These are phyloP conservation scores for Schizochytrium sp. DNA, from an alignment of 108 stramenopile species.

Conservation along the genomic window DNA sequence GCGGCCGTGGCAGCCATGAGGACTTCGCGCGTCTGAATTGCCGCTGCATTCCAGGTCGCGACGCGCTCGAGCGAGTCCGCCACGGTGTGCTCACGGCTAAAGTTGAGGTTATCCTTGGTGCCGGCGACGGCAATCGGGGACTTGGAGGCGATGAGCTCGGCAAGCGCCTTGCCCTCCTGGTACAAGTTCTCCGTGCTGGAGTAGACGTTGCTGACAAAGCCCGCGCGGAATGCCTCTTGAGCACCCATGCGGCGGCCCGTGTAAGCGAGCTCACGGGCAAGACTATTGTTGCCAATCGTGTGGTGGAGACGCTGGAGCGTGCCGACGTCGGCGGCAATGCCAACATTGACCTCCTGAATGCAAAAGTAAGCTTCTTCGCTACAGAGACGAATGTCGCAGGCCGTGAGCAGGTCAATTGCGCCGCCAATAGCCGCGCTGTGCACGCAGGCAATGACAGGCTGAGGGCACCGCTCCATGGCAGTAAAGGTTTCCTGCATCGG, in stretches of 20 bases:
- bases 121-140: slow-evolving; percentile 46
- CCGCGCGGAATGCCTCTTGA: slow-evolving; percentile 2
- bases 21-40: slow-evolving; percentile 35
- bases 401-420: slow-evolving; percentile 43
- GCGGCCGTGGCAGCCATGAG: slow-evolving; percentile 27
- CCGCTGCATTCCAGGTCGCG: slow-evolving; percentile 41
- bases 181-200: slow-evolving; percentile 9
- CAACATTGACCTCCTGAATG: slow-evolving; percentile 46
- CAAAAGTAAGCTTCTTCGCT: slow-evolving; percentile 38
- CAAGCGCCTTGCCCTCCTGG: slow-evolving; percentile 19
- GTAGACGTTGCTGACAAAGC: slow-evolving; percentile 11
- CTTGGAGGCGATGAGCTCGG: slow-evolving; percentile 29
- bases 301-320: slow-evolving; percentile 49
- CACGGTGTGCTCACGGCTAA: slow-evolving; percentile 35
- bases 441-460: slow-evolving; percentile 46
- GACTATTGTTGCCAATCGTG: slow-evolving; percentile 40
- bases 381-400: slow-evolving; percentile 41
- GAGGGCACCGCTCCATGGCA: slow-evolving; percentile 35
- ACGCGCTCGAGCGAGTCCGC: slow-evolving; percentile 26
- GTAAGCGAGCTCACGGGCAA: slow-evolving; percentile 42
- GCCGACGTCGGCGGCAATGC: slow-evolving; percentile 51
- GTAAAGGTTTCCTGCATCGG: slow-evolving; percentile 43
- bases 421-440: slow-evolving; percentile 48
- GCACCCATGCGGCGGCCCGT: slow-evolving; percentile 32
- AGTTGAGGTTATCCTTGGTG: slow-evolving; percentile 42